Evolutionary conservation across 2,329 filamentous ascomycete species (phyloP).

Genomic region (Aureobasidium sp.): DNA sequence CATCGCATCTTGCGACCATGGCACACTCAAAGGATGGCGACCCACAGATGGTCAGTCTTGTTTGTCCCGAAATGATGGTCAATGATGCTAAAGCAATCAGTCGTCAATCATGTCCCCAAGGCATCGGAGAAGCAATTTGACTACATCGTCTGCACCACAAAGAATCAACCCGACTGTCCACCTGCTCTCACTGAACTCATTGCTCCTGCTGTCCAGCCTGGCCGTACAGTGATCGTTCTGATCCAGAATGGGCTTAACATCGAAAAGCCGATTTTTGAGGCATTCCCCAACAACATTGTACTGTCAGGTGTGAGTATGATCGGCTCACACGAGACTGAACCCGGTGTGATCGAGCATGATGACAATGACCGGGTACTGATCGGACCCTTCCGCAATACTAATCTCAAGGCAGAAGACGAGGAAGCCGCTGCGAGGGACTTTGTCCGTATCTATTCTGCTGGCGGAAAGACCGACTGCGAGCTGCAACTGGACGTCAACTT

Average conservation of each 20-base stretch:
- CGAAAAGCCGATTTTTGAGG: conserved; percentile 44
- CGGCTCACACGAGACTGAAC: conserved; percentile 40
- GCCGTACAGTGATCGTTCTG: conserved; percentile 45
- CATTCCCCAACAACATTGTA: conserved; percentile 44
- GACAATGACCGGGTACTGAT: conserved; percentile 44
- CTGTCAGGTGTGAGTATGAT: conserved; percentile 47
- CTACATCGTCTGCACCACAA: conserved; percentile 50
- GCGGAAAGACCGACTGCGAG: conserved; percentile 36
- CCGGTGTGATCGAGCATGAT: conserved; percentile 46
- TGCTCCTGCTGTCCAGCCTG: conserved; percentile 42
- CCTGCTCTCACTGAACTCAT: conserved; percentile 43
- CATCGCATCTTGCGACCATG: conserved; percentile 52
- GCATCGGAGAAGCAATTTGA: conserved; percentile 38
- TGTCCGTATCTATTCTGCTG: conserved; percentile 38
- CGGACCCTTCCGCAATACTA: conserved; percentile 40
- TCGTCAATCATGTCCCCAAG: conserved; percentile 44
- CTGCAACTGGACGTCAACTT: conserved; percentile 35
- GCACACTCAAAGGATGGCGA: conserved; percentile 42
- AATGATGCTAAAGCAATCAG: conserved; percentile 24
- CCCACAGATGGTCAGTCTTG: conserved; percentile 27
- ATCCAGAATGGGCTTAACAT: conserved; percentile 56
- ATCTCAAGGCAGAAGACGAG: conserved; percentile 23
- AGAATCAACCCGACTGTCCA: conserved; percentile 47
- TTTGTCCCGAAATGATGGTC: not conserved
- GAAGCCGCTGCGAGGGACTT: conserved; percentile 35